phyloP scores from a whole-genome alignment of 2,329 filamentous ascomycete species.

The Alternaria incomplexa region DNA sequence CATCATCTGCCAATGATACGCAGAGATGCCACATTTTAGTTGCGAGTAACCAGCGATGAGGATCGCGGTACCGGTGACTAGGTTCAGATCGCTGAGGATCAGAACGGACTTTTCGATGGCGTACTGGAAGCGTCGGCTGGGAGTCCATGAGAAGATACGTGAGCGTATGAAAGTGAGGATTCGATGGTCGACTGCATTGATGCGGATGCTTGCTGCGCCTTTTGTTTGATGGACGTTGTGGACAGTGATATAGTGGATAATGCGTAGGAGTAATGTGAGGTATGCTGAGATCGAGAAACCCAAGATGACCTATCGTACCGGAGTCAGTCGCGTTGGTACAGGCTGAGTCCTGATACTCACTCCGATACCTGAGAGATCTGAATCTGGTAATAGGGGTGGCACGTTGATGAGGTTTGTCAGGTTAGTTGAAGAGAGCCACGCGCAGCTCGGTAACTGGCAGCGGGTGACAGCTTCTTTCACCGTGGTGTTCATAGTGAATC shows the following conservation, averaged over 20 bases:
- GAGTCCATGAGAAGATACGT: conserved; percentile 23
- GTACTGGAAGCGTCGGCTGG: conserved; percentile 29
- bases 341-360: conserved; percentile 8
- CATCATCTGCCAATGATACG: conserved; percentile 38
- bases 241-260: conserved; percentile 24
- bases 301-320: conserved; percentile 24
- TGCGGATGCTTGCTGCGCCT: background rate
- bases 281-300: conserved; percentile 36
- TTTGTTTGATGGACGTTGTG: conserved; percentile 4
- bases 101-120: conserved; percentile 37
- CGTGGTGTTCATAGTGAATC: background rate
- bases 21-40: conserved; percentile 29
- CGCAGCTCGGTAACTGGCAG: conserved; percentile 26
- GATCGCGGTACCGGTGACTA: conserved; percentile 34
- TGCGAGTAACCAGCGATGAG: conserved; percentile 30
- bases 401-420: conserved; percentile 18
- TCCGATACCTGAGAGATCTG: conserved; percentile 33
- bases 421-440: conserved; percentile 15
- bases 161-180: conserved; percentile 20
- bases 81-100: conserved; percentile 33
- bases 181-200: conserved; percentile 22
- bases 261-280: conserved; percentile 26
- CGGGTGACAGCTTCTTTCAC: background rate
- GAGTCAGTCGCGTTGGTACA: background rate
- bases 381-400: conserved; percentile 21